Evolutionary conservation across 2,329 filamentous ascomycete genomes (phyloP).

Genomic region (Piedraia hortae): DNA sequence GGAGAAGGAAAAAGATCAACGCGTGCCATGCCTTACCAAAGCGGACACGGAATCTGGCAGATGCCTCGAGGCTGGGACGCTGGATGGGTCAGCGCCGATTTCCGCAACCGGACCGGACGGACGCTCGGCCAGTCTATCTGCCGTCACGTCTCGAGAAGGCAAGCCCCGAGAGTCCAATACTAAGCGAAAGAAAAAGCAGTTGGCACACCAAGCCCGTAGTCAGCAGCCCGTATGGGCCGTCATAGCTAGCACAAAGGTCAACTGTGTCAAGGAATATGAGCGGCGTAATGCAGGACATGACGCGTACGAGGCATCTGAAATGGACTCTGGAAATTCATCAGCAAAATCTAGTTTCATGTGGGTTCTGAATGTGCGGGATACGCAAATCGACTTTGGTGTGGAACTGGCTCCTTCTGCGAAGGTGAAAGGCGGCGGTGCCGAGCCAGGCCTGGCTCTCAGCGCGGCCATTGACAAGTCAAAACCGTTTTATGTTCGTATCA

Average conservation of each 20-base stretch:
- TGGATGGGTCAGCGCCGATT: slow-evolving; percentile 4
- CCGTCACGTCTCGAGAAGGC: slow-evolving; percentile 23
- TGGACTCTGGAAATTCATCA: slow-evolving; percentile 39
- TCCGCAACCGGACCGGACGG: slow-evolving; percentile 16
- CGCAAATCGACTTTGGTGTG: slow-evolving; percentile 41
- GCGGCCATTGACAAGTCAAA: slow-evolving; percentile 36
- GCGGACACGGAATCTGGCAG: slow-evolving; percentile 10
- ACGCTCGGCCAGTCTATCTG: slow-evolving; percentile 23
- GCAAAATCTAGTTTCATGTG: slow-evolving; percentile 46
- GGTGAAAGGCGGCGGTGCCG: slow-evolving; percentile 10
- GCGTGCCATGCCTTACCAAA: slow-evolving; percentile 8
- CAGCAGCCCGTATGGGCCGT: slow-evolving; percentile 86
- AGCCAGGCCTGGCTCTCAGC: slow-evolving; percentile 13
- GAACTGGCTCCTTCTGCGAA: slow-evolving; percentile 8
- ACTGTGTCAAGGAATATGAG: slow-evolving; percentile 56
- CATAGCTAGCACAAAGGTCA: slow-evolving; percentile 84
- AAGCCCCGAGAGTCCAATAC: slow-evolving; percentile 31
- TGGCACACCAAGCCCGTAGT: slow-evolving; percentile 70
- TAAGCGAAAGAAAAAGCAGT: slow-evolving; percentile 72
- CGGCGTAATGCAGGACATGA: slow-evolving; percentile 52
- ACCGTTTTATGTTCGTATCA: slow-evolving; percentile 53
- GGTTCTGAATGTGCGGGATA: slow-evolving; percentile 54
- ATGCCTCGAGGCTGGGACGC: slow-evolving; percentile 7
- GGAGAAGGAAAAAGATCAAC: slow-evolving; percentile 11
- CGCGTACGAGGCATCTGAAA: slow-evolving; percentile 44